Percentiles rank a stretch among this genome's conserved stretches.
phyloP scores from a whole-genome alignment of 2,329 filamentous ascomycete species.

The Colletotrichum spinosum region DNA sequence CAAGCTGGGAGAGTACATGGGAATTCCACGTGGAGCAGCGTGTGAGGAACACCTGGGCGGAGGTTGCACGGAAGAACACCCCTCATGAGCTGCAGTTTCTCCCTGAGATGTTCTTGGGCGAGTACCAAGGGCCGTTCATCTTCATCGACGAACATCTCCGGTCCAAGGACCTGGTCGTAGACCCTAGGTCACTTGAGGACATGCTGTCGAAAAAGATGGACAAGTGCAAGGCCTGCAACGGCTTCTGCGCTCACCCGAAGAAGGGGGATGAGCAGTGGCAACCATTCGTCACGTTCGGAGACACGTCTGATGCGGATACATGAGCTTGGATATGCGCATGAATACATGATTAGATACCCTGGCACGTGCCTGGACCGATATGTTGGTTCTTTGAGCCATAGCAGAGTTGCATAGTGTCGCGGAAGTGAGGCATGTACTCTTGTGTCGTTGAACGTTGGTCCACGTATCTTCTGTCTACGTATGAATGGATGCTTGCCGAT shows the following conservation, averaged over 20 bases:
- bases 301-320: conserved; percentile 3
- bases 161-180: conserved; percentile 42
- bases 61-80: conserved; percentile 24
- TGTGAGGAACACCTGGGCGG: conserved; percentile 21
- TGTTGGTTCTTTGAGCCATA: not conserved
- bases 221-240: conserved; percentile 34
- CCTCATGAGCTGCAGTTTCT: conserved; percentile 23
- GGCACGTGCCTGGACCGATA: conserved; percentile 10
- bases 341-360: conserved; percentile 33
- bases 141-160: conserved; percentile 36
- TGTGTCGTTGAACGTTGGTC: too few species aligned
- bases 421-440: too few species aligned
- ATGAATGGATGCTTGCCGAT: conserved; percentile 9
- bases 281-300: conserved; percentile 11
- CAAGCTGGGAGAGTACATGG: conserved; percentile 33
- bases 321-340: conserved; percentile 13
- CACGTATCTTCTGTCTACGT: too few species aligned
- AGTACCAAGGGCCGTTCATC: conserved; percentile 35
- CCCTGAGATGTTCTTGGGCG: conserved; percentile 28
- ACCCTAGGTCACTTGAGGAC: conserved; percentile 29
- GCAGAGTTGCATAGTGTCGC: too few species aligned
- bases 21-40: conserved; percentile 21
- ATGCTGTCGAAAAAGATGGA: conserved; percentile 36
- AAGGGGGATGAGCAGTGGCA: conserved; percentile 14
- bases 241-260: conserved; percentile 33